Conservation (phyloP, 805 yeast genomes). For the Yamadazyma phyllophila region DNA sequence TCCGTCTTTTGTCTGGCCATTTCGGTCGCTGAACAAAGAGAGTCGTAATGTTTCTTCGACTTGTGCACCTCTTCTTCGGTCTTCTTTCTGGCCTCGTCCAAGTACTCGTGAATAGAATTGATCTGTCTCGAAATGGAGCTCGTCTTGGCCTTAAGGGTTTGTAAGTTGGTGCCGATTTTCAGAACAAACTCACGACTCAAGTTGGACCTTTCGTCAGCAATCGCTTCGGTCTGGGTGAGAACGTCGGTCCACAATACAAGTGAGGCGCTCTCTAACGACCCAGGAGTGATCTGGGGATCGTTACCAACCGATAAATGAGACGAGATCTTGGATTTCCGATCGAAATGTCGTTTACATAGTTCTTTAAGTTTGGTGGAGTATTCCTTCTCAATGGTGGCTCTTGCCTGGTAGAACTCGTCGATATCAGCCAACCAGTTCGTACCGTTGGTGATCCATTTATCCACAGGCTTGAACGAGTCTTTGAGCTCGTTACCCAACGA, state of each 20-base stretch:
- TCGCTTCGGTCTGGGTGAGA: slow-evolving; percentile 75
- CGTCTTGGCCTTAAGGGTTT: slow-evolving; percentile 51
- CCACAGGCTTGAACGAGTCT: slow-evolving; percentile 76
- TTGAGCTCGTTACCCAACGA: slow-evolving; percentile 71
- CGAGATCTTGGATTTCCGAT: slow-evolving; percentile 68
- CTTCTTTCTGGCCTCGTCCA: slow-evolving; percentile 46
- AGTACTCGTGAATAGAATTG: slow-evolving; percentile 56
- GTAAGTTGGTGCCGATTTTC: slow-evolving; percentile 61
- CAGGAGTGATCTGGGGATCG: slow-evolving; percentile 87
- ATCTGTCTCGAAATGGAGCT: slow-evolving; percentile 55
- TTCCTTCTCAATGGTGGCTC: slow-evolving; percentile 80
- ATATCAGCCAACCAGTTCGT: slow-evolving; percentile 74
- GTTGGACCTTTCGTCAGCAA: slow-evolving; percentile 62
- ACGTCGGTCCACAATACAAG: slow-evolving; percentile 90
- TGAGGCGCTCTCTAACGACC: slow-evolving; percentile 85
- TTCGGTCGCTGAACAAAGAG: slow-evolving; percentile 78
- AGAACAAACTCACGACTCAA: slow-evolving; percentile 59
- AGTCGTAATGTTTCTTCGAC: slow-evolving; percentile 76
- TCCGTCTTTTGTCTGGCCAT: slow-evolving; percentile 71
- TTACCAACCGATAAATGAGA: slow-evolving; percentile 84
- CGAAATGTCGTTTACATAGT: slow-evolving; percentile 66
- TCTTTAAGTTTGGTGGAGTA: slow-evolving; percentile 66
- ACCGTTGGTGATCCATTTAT: slow-evolving; percentile 76
- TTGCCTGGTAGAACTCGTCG: slow-evolving; percentile 78
- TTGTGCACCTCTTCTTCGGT: slow-evolving; percentile 57